Percentiles rank a stretch among this genome's conserved stretches.
phyloP scores from a whole-genome alignment of 2,329 filamentous ascomycete genomes.

The Aureobasidium sp. region DNA sequence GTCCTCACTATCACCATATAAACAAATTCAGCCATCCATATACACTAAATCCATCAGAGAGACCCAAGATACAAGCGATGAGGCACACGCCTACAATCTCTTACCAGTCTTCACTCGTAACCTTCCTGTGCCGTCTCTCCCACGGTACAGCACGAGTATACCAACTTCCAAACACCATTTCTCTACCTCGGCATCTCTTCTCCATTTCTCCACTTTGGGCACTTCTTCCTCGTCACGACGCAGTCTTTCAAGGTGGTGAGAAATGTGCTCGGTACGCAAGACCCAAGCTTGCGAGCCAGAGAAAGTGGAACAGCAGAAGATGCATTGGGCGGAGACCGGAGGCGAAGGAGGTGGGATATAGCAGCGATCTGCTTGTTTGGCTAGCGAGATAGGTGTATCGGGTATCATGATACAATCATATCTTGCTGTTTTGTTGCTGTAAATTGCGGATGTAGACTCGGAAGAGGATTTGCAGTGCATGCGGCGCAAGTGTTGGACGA shows the following conservation, averaged over 20 bases:
- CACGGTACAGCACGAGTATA: slow-evolving; percentile 33
- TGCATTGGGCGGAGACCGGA: slow-evolving; percentile 68
- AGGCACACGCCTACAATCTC: not conserved
- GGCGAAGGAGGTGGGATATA: slow-evolving; percentile 65
- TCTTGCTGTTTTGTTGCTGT: slow-evolving; percentile 26
- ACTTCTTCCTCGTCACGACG: slow-evolving; percentile 33
- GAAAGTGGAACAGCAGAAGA: slow-evolving; percentile 72
- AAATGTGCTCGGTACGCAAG: slow-evolving; percentile 87
- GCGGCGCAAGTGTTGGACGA: slow-evolving; percentile 86
- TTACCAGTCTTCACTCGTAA: not conserved
- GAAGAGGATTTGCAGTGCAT: slow-evolving; percentile 68
- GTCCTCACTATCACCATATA: not conserved
- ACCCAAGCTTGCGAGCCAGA: slow-evolving; percentile 76
- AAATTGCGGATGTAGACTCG: slow-evolving; percentile 39
- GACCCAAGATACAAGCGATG: not conserved
- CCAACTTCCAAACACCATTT: slow-evolving; percentile 44
- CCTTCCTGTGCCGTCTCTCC: not conserved
- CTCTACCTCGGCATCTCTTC: slow-evolving; percentile 35
- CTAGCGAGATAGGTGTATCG: slow-evolving; percentile 30
- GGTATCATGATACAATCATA: slow-evolving; percentile 20
- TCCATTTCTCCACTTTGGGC: slow-evolving; percentile 42
- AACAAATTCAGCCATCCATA: not conserved
- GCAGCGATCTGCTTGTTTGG: slow-evolving; percentile 66
- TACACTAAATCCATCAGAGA: not conserved
- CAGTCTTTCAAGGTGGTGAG: slow-evolving; percentile 78